A percentile compares a stretch with the other conserved stretches of the same genome.
Conservation (phyloP, 768 basidiomycete species). For the Holtermannia corniformis region DNA sequence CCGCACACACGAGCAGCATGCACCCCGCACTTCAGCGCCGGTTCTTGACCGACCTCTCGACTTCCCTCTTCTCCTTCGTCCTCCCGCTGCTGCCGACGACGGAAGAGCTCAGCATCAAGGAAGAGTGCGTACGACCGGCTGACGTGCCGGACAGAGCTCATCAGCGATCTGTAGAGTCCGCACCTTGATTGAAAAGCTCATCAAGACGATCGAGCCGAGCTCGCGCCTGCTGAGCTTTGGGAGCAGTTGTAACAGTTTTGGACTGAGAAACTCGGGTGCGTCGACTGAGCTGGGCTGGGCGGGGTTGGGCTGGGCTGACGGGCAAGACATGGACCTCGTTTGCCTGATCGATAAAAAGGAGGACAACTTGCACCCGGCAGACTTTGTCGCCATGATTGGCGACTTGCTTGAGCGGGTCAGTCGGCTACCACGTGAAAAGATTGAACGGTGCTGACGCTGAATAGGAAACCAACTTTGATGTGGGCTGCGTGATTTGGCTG, state of each 20-base stretch:
- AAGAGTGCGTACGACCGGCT: constrained; percentile 48
- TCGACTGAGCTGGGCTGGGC: no score
- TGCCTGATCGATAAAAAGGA: constrained; percentile 82
- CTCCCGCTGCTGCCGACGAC: constrained; percentile 79
- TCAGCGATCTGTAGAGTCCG: constrained; percentile 49
- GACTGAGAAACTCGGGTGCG: constrained; percentile 84
- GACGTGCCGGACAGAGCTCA: background rate
- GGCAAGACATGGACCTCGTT: constrained; percentile 92
- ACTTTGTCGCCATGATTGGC: constrained; percentile 88
- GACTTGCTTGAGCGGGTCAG: constrained; percentile 82
- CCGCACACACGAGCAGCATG: background rate
- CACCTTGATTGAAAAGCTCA: constrained; percentile 87
- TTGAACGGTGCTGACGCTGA: constrained; percentile 1
- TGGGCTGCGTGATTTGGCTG: background rate
- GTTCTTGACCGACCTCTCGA: constrained; percentile 59
- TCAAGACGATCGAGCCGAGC: constrained; percentile 86
- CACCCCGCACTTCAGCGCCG: constrained; percentile 30
- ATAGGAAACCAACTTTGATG: constrained; percentile 37
- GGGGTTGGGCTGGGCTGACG: constrained; percentile 5
- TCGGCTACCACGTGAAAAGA: constrained; percentile 13
- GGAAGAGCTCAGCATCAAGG: constrained; percentile 88
- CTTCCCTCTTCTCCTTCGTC: constrained; percentile 84
- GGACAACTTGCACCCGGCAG: constrained; percentile 62
- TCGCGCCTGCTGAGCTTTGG: constrained; percentile 87
- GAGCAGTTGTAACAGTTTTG: constrained; percentile 94